phyloP scores from a whole-genome alignment of 192 early-diverging fungal species.

The Jimgerdemannia flammicorona region DNA sequence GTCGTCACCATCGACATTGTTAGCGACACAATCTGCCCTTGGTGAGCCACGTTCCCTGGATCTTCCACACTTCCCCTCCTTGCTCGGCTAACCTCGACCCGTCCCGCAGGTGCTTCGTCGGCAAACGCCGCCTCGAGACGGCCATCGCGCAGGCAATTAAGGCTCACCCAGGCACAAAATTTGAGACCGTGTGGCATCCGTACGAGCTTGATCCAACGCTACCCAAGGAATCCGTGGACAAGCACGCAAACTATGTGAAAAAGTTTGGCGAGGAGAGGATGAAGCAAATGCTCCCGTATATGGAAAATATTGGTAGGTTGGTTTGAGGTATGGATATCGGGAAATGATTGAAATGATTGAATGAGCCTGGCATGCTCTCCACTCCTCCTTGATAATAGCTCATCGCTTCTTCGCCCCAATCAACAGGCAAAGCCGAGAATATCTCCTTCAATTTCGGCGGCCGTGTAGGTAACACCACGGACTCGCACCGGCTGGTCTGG shows the following conservation, averaged over 20 bases:
- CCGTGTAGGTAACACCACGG: conserved; percentile 56
- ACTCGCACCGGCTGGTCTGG: conserved; percentile 63
- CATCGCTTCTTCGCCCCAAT: not conserved
- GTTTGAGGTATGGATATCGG: too few relatives aligned
- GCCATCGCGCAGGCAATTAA: conserved; percentile 44
- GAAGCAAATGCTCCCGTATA: conserved; percentile 46
- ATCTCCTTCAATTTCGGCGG: conserved; percentile 67
- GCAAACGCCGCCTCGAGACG: conserved; percentile 69
- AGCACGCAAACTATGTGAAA: conserved; percentile 48
- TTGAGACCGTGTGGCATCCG: conserved; percentile 60
- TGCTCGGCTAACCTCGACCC: not conserved
- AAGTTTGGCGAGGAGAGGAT: conserved; percentile 64
- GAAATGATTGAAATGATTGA: too few relatives aligned
- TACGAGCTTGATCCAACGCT: conserved; percentile 65
- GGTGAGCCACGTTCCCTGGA: conserved; percentile 23
- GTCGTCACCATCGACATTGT: conserved; percentile 55
- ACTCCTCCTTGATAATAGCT: not conserved
- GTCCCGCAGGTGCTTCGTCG: conserved; percentile 56
- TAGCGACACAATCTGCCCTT: conserved; percentile 69
- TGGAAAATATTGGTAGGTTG: conserved; percentile 38
- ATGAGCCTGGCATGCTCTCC: not conserved
- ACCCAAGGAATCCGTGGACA: conserved; percentile 45
- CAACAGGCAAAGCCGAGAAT: conserved; percentile 47
- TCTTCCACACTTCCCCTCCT: not conserved
- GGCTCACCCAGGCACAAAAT: conserved; percentile 47